Evolutionary conservation across 2,329 filamentous ascomycete species (phyloP).

Genomic region (Epichloe uncinata): DNA sequence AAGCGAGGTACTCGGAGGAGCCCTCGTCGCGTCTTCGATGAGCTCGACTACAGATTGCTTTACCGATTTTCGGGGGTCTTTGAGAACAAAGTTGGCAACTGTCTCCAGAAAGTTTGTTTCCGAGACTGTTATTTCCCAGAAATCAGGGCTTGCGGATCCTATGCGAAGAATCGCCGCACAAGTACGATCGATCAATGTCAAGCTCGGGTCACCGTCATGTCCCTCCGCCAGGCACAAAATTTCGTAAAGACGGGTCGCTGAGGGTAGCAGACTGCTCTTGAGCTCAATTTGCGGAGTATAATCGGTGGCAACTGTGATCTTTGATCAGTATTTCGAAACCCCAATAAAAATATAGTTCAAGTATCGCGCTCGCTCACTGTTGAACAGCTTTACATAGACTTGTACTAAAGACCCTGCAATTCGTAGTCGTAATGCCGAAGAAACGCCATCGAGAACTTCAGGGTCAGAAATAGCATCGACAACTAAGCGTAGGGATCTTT

Average conservation of each 20-base stretch:
- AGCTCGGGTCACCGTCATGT: slow-evolving; percentile 12
- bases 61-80: slow-evolving; percentile 13
- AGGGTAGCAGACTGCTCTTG: slow-evolving; percentile 1
- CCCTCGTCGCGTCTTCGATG: slow-evolving; percentile 16
- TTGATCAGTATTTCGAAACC: background rate
- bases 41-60: slow-evolving; percentile 21
- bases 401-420: slow-evolving; percentile 17
- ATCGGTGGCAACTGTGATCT: background rate
- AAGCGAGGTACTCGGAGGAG: slow-evolving; percentile 5
- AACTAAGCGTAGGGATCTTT: slow-evolving; percentile 38
- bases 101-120: slow-evolving; percentile 11
- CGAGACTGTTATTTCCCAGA: slow-evolving; percentile 16
- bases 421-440: slow-evolving; percentile 13
- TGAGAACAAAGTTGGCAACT: slow-evolving; percentile 15
- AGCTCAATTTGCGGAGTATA: background rate
- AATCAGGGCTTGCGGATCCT: slow-evolving; percentile 13
- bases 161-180: slow-evolving; percentile 18
- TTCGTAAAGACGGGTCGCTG: slow-evolving; percentile 9
- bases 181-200: slow-evolving; percentile 14
- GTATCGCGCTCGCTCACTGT: slow-evolving; percentile 8
- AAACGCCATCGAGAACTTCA: slow-evolving; percentile 31
- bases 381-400: slow-evolving; percentile 15
- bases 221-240: slow-evolving; percentile 15
- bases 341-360: background rate
- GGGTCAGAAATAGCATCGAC: slow-evolving; percentile 47